A percentile compares a stretch with the other conserved stretches of the same genome.
Evolutionary conservation across 2,329 filamentous ascomycete genomes (phyloP).

Genomic region (Verruconis gallopava): DNA sequence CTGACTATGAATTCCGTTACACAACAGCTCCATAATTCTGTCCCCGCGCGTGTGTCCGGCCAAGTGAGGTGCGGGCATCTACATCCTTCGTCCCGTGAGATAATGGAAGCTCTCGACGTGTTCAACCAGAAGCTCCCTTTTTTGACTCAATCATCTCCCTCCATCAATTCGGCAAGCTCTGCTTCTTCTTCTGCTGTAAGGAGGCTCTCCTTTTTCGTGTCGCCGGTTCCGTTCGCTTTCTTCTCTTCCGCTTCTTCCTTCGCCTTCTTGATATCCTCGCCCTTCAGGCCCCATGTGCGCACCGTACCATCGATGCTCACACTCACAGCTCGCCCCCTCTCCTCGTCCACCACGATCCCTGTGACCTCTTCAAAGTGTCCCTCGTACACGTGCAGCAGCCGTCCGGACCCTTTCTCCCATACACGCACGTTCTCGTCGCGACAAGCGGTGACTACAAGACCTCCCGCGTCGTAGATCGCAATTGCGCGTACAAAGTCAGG

Average conservation of each 20-base stretch:
- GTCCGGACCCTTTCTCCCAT: constrained; percentile 64
- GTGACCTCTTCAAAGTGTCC: constrained; percentile 94
- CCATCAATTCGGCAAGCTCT: constrained; percentile 85
- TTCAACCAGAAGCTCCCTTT: too few relatives aligned
- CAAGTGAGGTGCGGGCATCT: too few relatives aligned
- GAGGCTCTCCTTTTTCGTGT: constrained; percentile 35
- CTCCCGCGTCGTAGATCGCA: constrained; percentile 51
- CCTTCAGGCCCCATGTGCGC: constrained; percentile 65
- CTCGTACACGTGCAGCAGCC: constrained; percentile 58
- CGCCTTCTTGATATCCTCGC: constrained; percentile 44
- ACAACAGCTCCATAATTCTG: too few relatives aligned
- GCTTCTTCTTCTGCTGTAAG: constrained; percentile 86
- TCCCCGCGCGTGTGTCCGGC: too few relatives aligned
- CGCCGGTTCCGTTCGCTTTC: constrained; percentile 32
- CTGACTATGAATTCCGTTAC: too few relatives aligned
- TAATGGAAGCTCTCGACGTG: too few relatives aligned
- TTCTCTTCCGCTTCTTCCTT: constrained; percentile 34
- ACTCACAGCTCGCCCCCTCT: constrained; percentile 50
- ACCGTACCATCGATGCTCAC: constrained; percentile 85
- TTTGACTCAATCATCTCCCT: constrained; percentile 51
- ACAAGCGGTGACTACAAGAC: constrained; percentile 77
- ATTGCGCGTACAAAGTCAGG: constrained; percentile 85
- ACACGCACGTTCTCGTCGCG: constrained; percentile 84
- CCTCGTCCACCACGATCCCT: constrained; percentile 52
- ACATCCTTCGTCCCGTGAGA: too few relatives aligned